A percentile compares a stretch with the other conserved stretches of the same genome.
Conservation (phyloP, 306 rosid species). For the Quercus cerris region DNA sequence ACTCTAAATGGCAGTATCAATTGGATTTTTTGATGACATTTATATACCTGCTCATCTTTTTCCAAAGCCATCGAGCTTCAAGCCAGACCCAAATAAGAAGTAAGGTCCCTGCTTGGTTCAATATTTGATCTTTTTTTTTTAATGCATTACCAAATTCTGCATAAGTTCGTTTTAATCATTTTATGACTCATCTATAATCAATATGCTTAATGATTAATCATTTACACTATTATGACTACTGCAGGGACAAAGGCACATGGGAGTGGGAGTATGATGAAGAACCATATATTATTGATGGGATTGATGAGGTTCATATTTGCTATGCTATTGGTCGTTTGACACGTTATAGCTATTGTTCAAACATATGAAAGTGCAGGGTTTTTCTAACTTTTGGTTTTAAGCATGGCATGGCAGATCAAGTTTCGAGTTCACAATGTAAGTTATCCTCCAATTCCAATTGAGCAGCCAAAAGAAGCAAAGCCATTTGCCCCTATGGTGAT, state of each 20-base stretch:
- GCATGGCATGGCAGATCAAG: conserved; percentile 46
- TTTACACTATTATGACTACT: neutral
- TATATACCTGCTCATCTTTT: conserved; percentile 56
- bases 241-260: conserved; percentile 60
- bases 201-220: conserved; percentile 6
- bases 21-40: conserved; percentile 87
- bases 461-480: conserved; percentile 61
- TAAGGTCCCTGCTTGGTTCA: conserved; percentile 16
- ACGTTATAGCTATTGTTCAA: conserved; percentile 2
- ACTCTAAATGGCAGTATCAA: conserved; percentile 56
- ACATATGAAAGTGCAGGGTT: neutral
- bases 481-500: conserved; percentile 79
- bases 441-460: conserved; percentile 67
- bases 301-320: conserved; percentile 49
- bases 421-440: conserved; percentile 54
- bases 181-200: neutral
- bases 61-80: conserved; percentile 46
- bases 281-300: conserved; percentile 33
- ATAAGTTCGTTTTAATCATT: neutral
- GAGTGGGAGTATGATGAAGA: conserved; percentile 46
- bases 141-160: conserved; percentile 1
- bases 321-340: neutral
- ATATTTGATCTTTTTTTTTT: neutral
- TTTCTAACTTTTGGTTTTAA: conserved; percentile 19
- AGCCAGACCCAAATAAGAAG: conserved; percentile 46